These are phyloP conservation scores for Lodderomyces oxycetoniae DNA, from an alignment of 1,139 yeast genomes.

Conservation along the genomic window DNA sequence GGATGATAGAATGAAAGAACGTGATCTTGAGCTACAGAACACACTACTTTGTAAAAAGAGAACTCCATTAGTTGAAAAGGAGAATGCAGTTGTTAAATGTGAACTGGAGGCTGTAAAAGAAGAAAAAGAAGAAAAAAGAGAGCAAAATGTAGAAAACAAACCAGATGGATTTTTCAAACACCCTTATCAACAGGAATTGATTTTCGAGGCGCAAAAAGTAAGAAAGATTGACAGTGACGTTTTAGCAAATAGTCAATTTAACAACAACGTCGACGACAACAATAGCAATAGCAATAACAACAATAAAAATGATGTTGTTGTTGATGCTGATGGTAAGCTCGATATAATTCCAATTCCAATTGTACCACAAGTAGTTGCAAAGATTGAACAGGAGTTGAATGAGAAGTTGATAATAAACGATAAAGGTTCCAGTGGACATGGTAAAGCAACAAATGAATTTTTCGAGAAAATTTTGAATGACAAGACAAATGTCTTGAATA, in stretches of 20 bases:
- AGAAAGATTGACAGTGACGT: background rate
- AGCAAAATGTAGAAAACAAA: slow-evolving; percentile 3
- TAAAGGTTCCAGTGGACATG: background rate
- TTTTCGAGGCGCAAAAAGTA: background rate
- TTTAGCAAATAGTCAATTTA: background rate
- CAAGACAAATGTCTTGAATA: background rate
- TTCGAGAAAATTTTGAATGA: background rate
- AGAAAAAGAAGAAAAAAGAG: background rate
- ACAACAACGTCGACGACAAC: background rate
- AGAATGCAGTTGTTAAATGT: slow-evolving; percentile 8
- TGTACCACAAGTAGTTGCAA: slow-evolving; percentile 23
- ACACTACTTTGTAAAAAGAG: slow-evolving; percentile 4
- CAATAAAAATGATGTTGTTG: background rate
- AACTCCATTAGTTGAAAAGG: background rate
- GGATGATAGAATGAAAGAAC: slow-evolving; percentile 30
- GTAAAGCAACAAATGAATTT: background rate
- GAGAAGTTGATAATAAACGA: slow-evolving; percentile 5
- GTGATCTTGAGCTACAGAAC: slow-evolving; percentile 22
- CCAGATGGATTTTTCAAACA: slow-evolving; percentile 18
- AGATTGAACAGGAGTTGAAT: slow-evolving; percentile 20
- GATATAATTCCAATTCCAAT: slow-evolving; percentile 16
- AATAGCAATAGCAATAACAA: background rate
- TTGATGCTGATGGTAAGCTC: slow-evolving; percentile 5
- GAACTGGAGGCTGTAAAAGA: background rate
- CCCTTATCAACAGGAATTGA: slow-evolving; percentile 23